Evolutionary conservation across 306 rosid species (phyloP).

Genomic region (Pterocarpus santalinus): DNA sequence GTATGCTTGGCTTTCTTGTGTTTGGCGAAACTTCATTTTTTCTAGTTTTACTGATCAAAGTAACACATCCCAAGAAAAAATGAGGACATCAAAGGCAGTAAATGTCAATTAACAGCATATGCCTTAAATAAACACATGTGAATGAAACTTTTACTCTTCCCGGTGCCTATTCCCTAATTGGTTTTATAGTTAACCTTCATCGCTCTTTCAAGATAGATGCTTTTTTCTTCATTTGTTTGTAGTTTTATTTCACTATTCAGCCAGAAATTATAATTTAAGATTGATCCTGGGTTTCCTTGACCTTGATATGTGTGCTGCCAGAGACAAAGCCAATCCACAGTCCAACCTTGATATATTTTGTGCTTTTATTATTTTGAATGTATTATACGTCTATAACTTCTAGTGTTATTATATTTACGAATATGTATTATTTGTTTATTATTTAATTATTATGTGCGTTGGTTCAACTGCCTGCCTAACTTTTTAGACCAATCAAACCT

Average conservation of each 20-base stretch:
- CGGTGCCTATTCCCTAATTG: background rate
- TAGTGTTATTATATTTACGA: background rate
- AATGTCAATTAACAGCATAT: no score
- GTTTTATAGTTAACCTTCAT: background rate
- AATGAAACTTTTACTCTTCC: background rate
- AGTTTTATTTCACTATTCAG: background rate
- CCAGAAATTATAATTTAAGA: background rate
- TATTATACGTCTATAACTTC: no score
- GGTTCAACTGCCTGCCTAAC: no score
- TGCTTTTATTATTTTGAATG: no score
- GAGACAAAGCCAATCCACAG: no score
- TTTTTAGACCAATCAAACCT: no score
- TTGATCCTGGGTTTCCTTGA: background rate
- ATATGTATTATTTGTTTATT: no score
- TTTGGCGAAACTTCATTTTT: background rate
- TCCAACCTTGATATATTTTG: no score
- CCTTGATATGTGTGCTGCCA: background rate
- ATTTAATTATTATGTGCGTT: no score
- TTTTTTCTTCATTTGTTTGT: background rate
- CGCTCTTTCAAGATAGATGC: background rate
- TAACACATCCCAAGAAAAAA: no score
- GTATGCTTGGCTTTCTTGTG: background rate
- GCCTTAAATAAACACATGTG: background rate
- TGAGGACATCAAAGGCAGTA: no score
- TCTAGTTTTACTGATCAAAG: no score